Evolutionary conservation across 805 yeast species (phyloP).

Genomic region (Schwanniomyces polymorphus): DNA sequence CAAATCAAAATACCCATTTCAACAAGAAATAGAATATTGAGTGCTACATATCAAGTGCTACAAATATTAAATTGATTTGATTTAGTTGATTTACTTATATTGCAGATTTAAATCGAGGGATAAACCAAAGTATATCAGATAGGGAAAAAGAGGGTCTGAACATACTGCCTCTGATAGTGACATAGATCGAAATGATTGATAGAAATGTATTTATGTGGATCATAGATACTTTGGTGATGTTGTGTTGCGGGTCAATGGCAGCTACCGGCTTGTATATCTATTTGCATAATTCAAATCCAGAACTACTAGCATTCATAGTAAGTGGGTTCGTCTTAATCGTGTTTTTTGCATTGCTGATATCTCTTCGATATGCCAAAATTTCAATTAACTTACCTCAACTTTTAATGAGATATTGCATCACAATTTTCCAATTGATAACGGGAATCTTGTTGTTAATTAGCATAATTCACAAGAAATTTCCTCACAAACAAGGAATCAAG

Average conservation of each 20-base stretch:
- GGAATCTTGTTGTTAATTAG: slow-evolving; percentile 7
- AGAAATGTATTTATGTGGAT: not conserved
- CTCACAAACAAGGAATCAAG: not conserved
- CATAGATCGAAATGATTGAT: not conserved
- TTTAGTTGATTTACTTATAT: too few species aligned
- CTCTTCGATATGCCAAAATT: not conserved
- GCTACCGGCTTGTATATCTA: not conserved
- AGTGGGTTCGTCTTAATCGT: slow-evolving; percentile 4
- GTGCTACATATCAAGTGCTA: too few species aligned
- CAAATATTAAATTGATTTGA: too few species aligned
- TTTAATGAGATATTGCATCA: slow-evolving; percentile 3
- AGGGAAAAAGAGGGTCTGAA: not conserved
- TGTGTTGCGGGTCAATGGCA: not conserved
- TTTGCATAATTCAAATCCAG: not conserved
- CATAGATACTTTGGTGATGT: not conserved
- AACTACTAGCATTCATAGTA: slow-evolving; percentile 1
- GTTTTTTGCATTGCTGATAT: slow-evolving; percentile 3
- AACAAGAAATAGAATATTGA: too few species aligned
- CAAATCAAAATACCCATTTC: too few species aligned
- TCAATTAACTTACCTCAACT: slow-evolving; percentile 4
- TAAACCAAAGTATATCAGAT: too few species aligned
- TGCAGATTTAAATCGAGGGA: not conserved
- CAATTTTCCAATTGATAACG: slow-evolving; percentile 9
- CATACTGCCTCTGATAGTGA: not conserved
- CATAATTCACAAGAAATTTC: slow-evolving; percentile 1